Conservation (phyloP, 2,329 filamentous ascomycete species). For the Claviceps purpurea region DNA sequence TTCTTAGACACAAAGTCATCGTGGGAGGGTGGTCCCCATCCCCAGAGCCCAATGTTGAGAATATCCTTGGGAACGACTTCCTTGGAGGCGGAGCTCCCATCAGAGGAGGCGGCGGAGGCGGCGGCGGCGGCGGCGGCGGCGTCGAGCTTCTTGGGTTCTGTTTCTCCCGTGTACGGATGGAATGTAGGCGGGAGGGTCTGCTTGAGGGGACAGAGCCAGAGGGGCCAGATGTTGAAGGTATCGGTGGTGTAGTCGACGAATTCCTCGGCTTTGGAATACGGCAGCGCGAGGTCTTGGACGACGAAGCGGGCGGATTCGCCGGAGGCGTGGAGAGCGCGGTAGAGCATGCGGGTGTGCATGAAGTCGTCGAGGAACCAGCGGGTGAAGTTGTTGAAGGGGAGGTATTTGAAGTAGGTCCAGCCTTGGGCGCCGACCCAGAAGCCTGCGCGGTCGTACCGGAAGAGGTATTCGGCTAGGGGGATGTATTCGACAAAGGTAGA, state of each 20-base stretch:
- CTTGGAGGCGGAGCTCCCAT: neutral
- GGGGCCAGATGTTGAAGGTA: conserved; percentile 42
- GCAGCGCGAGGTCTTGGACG: conserved; percentile 53
- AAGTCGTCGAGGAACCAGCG: conserved; percentile 61
- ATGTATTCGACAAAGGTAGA: conserved; percentile 36
- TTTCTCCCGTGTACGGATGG: conserved; percentile 35
- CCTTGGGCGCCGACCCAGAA: conserved; percentile 60
- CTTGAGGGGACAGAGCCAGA: conserved; percentile 46
- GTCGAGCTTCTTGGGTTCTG: conserved; percentile 8
- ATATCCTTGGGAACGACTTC: conserved; percentile 21
- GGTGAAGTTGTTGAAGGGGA: conserved; percentile 52
- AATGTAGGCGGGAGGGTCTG: conserved; percentile 37
- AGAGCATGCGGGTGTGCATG: conserved; percentile 60
- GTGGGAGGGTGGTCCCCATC: conserved; percentile 48
- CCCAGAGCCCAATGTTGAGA: conserved; percentile 65
- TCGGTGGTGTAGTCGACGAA: conserved; percentile 42
- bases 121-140: neutral
- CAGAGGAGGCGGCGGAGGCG: neutral
- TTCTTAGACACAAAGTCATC: conserved; percentile 56
- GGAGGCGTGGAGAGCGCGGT: conserved; percentile 55
- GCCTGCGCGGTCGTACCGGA: conserved; percentile 61
- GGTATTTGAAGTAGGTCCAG: conserved; percentile 51
- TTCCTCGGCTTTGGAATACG: conserved; percentile 35
- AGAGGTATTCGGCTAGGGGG: conserved; percentile 59
- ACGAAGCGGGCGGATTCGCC: conserved; percentile 52